Evolutionary conservation across 2,329 filamentous ascomycete species (phyloP).

Genomic region (Parafenestella ontariensis): DNA sequence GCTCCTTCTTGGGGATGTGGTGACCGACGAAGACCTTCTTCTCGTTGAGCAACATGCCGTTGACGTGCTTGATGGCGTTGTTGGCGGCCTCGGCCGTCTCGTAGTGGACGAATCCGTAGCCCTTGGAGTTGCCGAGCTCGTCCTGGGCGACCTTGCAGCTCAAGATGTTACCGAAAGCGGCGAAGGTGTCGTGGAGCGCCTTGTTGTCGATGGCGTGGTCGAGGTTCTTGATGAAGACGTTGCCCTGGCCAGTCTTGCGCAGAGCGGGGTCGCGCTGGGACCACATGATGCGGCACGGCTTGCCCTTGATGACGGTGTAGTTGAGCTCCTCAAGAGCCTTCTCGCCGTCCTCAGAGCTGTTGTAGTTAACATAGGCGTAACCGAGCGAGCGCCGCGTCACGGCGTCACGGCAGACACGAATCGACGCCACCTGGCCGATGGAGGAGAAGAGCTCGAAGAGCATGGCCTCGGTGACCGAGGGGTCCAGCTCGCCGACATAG

Average conservation of each 20-base stretch:
- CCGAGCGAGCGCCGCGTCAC: conserved; percentile 98
- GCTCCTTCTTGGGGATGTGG: conserved; percentile 99
- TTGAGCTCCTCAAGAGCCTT: conserved; percentile 99
- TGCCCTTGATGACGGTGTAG: conserved; percentile 99
- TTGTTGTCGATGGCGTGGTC: conserved; percentile 99
- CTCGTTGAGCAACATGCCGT: conserved; percentile 99
- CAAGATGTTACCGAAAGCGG: conserved; percentile 98
- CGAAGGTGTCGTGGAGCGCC: conserved; percentile 97
- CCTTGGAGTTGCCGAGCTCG: conserved; percentile 95
- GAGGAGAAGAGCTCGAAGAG: conserved; percentile 99
- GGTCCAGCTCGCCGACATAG: conserved; percentile 98
- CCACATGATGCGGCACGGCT: conserved; percentile 99
- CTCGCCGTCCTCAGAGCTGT: conserved; percentile 94
- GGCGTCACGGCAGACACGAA: conserved; percentile 98
- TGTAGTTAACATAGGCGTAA: conserved; percentile 99
- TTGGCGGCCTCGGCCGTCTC: conserved; percentile 97
- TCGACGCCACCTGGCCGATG: conserved; percentile 97
- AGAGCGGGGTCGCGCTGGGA: conserved; percentile 98
- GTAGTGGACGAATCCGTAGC: conserved; percentile 99
- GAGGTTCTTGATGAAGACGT: conserved; percentile 99
- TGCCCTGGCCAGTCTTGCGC: conserved; percentile 98
- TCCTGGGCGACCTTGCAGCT: conserved; percentile 99
- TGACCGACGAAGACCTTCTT: conserved; percentile 99
- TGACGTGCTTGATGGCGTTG: conserved; percentile 99
- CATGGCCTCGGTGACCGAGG: conserved; percentile 98